Conservation (phyloP, 2,329 filamentous ascomycete genomes). For the Ceratocystis huliohia region DNA sequence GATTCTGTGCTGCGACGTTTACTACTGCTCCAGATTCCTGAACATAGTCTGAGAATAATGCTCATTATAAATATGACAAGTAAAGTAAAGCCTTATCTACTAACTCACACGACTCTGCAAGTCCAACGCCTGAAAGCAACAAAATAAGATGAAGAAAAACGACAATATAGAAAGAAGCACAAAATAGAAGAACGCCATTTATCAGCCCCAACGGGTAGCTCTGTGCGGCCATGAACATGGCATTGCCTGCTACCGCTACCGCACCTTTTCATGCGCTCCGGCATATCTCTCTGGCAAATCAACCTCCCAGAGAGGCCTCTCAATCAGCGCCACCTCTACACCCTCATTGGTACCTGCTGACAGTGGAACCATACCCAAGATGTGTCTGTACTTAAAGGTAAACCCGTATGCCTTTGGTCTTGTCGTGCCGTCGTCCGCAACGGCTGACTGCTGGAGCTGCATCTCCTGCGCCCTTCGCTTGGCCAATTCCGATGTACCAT, state of each 20-base stretch:
- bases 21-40: not conserved
- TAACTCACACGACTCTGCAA: conserved; percentile 6
- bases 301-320: conserved; percentile 73
- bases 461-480: conserved; percentile 17
- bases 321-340: conserved; percentile 75
- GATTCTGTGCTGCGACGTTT: too few species aligned
- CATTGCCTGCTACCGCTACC: conserved; percentile 5
- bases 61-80: not conserved
- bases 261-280: conserved; percentile 16
- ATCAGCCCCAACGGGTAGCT: not conserved
- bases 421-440: conserved; percentile 20
- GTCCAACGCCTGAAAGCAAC: conserved; percentile 1
- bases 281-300: conserved; percentile 58
- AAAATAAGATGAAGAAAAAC: not conserved
- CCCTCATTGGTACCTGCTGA: conserved; percentile 28
- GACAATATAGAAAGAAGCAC: not conserved
- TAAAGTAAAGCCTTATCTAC: not conserved
- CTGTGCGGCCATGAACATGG: not conserved
- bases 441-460: conserved; percentile 25
- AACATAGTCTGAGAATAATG: conserved; percentile 1
- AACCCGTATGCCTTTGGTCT: conserved; percentile 48
- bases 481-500: not conserved
- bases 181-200: not conserved
- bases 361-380: conserved; percentile 56
- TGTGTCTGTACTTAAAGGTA: conserved; percentile 88